A percentile compares a stretch with the other conserved stretches of the same genome.
phyloP scores from a whole-genome alignment of 2,329 filamentous ascomycete species.

The Claviceps monticola region DNA sequence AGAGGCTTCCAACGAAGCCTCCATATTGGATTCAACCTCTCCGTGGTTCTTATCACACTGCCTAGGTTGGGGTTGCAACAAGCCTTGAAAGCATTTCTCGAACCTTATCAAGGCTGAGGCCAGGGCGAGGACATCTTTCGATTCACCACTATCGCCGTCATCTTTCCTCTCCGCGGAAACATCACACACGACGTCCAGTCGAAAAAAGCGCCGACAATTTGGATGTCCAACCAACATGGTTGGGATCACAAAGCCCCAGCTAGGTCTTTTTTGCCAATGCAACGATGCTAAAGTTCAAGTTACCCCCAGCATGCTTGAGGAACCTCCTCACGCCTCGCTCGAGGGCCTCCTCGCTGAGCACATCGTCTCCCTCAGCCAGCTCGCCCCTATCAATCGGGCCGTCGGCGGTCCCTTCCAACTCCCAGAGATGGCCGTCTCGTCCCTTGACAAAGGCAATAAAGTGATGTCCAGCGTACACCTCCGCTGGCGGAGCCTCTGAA shows the following conservation, averaged over 20 bases:
- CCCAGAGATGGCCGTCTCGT: slow-evolving; percentile 54
- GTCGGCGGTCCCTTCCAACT: slow-evolving; percentile 62
- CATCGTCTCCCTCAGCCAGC: slow-evolving; percentile 42
- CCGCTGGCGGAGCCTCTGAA: slow-evolving; percentile 46
- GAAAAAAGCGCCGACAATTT: neutral
- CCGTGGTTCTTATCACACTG: too few species aligned
- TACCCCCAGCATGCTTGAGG: slow-evolving; percentile 23
- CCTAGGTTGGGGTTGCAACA: too few species aligned
- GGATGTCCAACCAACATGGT: neutral
- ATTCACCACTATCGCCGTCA: too few species aligned
- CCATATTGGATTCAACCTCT: neutral
- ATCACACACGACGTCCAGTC: neutral
- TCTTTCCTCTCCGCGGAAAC: too few species aligned
- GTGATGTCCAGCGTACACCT: slow-evolving; percentile 53
- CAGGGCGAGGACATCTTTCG: too few species aligned
- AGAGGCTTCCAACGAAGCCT: too few species aligned
- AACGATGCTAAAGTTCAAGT: slow-evolving; percentile 26
- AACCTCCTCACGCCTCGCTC: slow-evolving; percentile 38
- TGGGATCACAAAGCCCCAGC: neutral
- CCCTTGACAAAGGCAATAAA: slow-evolving; percentile 71
- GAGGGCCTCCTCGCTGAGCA: slow-evolving; percentile 54
- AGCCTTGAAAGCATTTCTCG: too few species aligned
- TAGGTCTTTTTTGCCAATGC: slow-evolving; percentile 16
- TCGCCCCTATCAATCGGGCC: slow-evolving; percentile 56
- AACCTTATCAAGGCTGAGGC: too few species aligned